Evolutionary conservation across 116 monocot genomes (phyloP), one percentile per base, ranked within the genome.

Genomic region (Posidonia oceanica): DNA sequence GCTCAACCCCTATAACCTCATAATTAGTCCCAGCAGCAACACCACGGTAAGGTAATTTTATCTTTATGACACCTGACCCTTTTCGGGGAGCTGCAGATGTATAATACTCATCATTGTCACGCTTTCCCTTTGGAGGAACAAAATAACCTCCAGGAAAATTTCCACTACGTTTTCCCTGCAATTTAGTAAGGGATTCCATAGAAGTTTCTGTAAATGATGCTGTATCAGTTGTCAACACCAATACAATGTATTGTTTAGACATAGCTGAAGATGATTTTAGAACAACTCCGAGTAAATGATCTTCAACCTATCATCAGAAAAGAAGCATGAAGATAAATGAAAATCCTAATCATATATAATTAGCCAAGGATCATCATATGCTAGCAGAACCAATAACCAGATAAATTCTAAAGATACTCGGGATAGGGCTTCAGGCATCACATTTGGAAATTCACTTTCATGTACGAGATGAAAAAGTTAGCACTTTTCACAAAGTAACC

Each of bases 111-210:
- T 87, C 93, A 75, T 84, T 87, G n/a, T 79, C 85, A 63, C 98
- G 85, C 74, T 93, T 98, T 82, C 87, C 83, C 81, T 98, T 98
- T 29, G 90, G 98, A 69, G 51, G 60, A 73, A 98, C 75, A 67
- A 84, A 91, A 76, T 88, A 84, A 63, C 91, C 84, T 72, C 77
- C 77, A 54, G 73, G 75, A 70, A 74, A 57, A 64, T 80, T 73
- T 5, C 63, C 70, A 69, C 56, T 71, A 55, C 73, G 80, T 55
- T 76, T 77, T 39, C 69, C 83, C 65, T 74, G 80, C 20, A 79
- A 37, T 67, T 84, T 76, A 75, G 69, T 74, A 14, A 62, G 51
- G 39, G 63, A 48, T 48, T 10, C 59, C 12, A 78, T 53, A 7
- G 85, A 69, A 62, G 69, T 40, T 83, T 84, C 79, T 72, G 42